Percentiles rank a stretch among this genome's conserved stretches.
Conservation (phyloP, 2,329 filamentous ascomycete species). For the Cordyceps farinosa region DNA sequence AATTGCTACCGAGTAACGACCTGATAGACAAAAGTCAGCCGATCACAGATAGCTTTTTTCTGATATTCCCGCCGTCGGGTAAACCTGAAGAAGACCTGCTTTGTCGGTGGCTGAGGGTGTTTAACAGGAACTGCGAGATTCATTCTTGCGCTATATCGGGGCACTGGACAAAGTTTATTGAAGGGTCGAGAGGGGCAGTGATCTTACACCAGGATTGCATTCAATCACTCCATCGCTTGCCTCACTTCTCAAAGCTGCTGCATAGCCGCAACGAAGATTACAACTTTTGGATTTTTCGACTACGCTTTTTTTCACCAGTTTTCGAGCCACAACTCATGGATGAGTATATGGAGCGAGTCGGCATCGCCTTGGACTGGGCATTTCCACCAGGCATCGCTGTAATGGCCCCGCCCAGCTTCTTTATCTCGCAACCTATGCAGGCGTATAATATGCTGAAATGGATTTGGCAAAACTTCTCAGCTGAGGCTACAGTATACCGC, state of each 20-base stretch:
- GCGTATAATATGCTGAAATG: slow-evolving; percentile 36
- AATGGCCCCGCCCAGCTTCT: slow-evolving; percentile 42
- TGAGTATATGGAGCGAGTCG: slow-evolving; percentile 9
- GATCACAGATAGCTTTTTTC: slow-evolving; percentile 37
- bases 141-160: slow-evolving; percentile 40
- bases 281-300: slow-evolving; percentile 40
- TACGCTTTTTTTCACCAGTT: not conserved
- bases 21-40: slow-evolving; percentile 7
- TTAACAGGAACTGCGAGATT: slow-evolving; percentile 40
- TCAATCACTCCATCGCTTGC: slow-evolving; percentile 38
- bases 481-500: slow-evolving; percentile 15
- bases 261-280: slow-evolving; percentile 25
- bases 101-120: slow-evolving; percentile 41
- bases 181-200: slow-evolving; percentile 29
- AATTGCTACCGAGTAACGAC: slow-evolving; percentile 1
- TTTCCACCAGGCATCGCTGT: slow-evolving; percentile 33
- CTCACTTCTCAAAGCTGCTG: slow-evolving; percentile 35
- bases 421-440: slow-evolving; percentile 36
- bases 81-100: slow-evolving; percentile 36
- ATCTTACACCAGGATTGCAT: slow-evolving; percentile 45
- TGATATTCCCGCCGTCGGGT: slow-evolving; percentile 45
- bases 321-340: slow-evolving; percentile 14
- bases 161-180: slow-evolving; percentile 45
- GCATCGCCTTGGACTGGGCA: slow-evolving; percentile 28
- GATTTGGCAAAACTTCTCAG: slow-evolving; percentile 28